These are phyloP conservation scores for Phytopythium kandeliae DNA, from an alignment of 352 stramenopile genomes.

Conservation along the genomic window DNA sequence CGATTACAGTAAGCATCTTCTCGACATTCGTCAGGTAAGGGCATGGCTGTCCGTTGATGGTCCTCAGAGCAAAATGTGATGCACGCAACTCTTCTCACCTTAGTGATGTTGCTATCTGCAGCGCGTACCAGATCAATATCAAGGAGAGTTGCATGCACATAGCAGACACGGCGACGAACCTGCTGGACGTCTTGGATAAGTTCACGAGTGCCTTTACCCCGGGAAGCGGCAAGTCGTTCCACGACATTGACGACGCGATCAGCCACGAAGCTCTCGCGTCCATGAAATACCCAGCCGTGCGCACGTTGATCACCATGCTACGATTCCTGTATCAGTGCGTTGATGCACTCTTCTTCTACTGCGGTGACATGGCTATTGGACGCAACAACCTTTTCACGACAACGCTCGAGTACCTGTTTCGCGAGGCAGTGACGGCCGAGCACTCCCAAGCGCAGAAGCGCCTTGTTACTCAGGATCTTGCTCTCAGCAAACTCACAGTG, in stretches of 20 bases:
- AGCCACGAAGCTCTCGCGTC: slow-evolving; percentile 15
- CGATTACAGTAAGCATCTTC: slow-evolving; percentile 74
- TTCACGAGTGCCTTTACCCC: slow-evolving; percentile 3
- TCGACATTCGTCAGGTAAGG: slow-evolving; percentile 59
- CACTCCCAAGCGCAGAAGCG: slow-evolving; percentile 48
- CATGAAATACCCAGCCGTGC: slow-evolving; percentile 19
- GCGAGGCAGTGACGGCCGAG: slow-evolving; percentile 59
- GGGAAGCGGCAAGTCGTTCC: slow-evolving; percentile 13
- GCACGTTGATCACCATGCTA: slow-evolving; percentile 44
- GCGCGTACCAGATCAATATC: slow-evolving; percentile 72
- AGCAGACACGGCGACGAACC: slow-evolving; percentile 33
- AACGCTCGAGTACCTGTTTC: slow-evolving; percentile 70
- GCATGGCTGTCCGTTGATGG: not conserved
- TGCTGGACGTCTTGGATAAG: not conserved
- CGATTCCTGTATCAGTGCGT: slow-evolving; percentile 83
- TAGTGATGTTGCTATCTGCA: slow-evolving; percentile 8
- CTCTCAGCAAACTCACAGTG: slow-evolving; percentile 3
- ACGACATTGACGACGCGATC: slow-evolving; percentile 47
- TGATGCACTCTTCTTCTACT: slow-evolving; percentile 70
- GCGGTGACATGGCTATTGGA: slow-evolving; percentile 71
- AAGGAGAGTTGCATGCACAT: slow-evolving; percentile 41
- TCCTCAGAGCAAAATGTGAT: too few species aligned
- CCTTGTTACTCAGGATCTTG: slow-evolving; percentile 2
- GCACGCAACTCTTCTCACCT: not conserved
- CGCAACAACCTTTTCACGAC: slow-evolving; percentile 69